These are phyloP conservation scores for Typha latifolia DNA, from an alignment of 176 grass and related monocot species.

Conservation along the genomic window DNA sequence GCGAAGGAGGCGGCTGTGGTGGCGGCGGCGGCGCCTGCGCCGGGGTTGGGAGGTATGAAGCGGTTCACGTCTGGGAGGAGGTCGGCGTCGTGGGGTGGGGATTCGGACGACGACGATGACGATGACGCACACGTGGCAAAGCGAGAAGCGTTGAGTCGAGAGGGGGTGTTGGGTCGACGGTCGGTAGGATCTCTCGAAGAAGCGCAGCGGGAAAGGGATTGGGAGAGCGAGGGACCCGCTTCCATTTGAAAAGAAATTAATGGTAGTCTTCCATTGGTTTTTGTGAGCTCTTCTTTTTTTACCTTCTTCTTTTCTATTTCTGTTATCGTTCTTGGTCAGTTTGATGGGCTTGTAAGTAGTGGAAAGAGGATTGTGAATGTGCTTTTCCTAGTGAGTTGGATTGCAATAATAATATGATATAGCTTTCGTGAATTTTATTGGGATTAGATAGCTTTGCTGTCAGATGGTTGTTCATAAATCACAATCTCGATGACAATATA, in stretches of 20 bases:
- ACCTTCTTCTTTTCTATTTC: background rate
- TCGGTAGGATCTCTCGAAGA: constrained; percentile 6
- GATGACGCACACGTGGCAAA: constrained; percentile 23
- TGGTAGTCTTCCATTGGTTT: background rate
- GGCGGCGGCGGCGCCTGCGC: background rate
- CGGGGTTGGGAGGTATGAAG: constrained; percentile 46
- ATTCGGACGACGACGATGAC: constrained; percentile 16
- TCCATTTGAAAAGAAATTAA: background rate
- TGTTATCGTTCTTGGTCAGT: background rate
- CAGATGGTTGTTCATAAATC: no score
- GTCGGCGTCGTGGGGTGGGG: constrained; percentile 39
- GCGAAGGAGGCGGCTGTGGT: background rate
- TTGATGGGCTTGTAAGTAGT: constrained; percentile 1
- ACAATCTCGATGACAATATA: no score
- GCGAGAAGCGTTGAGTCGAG: constrained; percentile 25
- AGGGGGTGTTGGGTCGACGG: background rate
- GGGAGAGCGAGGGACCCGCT: constrained; percentile 7
- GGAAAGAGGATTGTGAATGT: no score
- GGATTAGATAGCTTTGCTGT: no score
- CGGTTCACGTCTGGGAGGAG: constrained; percentile 54
- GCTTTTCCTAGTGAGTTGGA: no score
- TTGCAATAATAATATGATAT: no score
- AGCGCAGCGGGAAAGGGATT: constrained; percentile 5
- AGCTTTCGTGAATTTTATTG: no score
- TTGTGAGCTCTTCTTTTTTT: background rate